Evolutionary conservation across 345 rosid genomes (phyloP), one percentile per base, ranked within the genome.

Genomic region (Capsella bursapastoris): DNA sequence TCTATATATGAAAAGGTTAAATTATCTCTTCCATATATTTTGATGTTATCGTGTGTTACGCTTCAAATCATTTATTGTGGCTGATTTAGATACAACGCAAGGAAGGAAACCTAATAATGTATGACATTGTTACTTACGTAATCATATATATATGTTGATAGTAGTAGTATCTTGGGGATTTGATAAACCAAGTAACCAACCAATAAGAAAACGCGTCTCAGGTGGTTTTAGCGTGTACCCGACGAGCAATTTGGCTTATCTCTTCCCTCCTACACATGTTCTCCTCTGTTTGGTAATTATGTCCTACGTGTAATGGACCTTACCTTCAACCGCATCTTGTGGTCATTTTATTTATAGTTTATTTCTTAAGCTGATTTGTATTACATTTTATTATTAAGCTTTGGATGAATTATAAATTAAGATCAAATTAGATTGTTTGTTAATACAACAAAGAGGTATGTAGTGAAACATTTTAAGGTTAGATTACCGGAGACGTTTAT

Each of bases 221-320:
- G 79, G 68, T 75, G 68, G 37, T 31, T 67, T 74, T 38, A 37
- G 66, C 44, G 66, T 57, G 41, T 40, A 74, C 64, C 66, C 51
- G 38, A 64, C n/a, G 13, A 49, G 50, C 22, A 48, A 58, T 22
- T 22, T 4, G 29, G 64, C 67, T 58, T 8, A 67, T 52, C 62
- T 60, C 12, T 75, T 75, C 44, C 25, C 25, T 35, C 79, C 2
- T 35, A 62, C 68, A 60, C 73, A 59, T 59, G 68, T 60, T 40
- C 6, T 45, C 35, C 1, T 35, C 40, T 45, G 35, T 13, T 56
- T 72, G 16, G 29, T 52, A 6, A 13, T 15, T 10, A 55, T 22
- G 32, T 56, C 62, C 7, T 25, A 40, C 4, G n/a, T 70, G 31
- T 44, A 57, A 25, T 57, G 14, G 32, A 57, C 7, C 27, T 25